Conservation (phyloP, 306 rosid species). For the Lathyrus tuberosus region DNA sequence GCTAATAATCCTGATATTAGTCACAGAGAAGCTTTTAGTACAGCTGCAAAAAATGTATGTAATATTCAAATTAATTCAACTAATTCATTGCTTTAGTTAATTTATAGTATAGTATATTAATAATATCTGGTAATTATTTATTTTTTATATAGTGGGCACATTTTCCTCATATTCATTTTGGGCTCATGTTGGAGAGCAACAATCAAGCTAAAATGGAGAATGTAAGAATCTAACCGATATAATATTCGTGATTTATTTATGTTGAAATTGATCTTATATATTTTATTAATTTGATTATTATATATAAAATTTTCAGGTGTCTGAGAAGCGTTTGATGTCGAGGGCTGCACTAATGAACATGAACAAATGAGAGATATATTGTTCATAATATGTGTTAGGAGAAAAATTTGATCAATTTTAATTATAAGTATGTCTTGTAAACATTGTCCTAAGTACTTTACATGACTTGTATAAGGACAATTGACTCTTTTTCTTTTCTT, state of each 20-base stretch:
- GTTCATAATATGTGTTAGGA: conserved; percentile 30
- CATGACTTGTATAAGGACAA: conserved; percentile 45
- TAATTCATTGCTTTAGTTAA: neutral
- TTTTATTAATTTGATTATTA: neutral
- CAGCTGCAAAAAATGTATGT: conserved; percentile 93
- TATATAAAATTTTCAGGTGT: conserved; percentile 47
- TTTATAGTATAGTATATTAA: neutral
- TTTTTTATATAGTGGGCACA: conserved; percentile 83
- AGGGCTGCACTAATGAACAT: conserved; percentile 71
- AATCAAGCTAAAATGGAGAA: conserved; percentile 80
- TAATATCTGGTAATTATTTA: conserved; percentile 5
- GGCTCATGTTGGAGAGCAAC: conserved; percentile 87
- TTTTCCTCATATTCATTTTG: conserved; percentile 97
- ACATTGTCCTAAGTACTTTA: conserved; percentile 39
- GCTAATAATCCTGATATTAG: conserved; percentile 95
- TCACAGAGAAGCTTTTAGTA: conserved; percentile 97
- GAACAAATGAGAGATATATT: conserved; percentile 58
- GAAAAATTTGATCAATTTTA: conserved; percentile 14
- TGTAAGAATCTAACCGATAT: conserved; percentile 47
- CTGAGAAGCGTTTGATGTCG: conserved; percentile 73
- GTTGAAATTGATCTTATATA: too few species aligned
- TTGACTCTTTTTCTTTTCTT: conserved; percentile 34
- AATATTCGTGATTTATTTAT: neutral
- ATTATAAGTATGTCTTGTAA: conserved; percentile 43
- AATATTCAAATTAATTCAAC: neutral